Conservation (phyloP, 495 filamentous ascomycete species). For the Collariella sp. region DNA sequence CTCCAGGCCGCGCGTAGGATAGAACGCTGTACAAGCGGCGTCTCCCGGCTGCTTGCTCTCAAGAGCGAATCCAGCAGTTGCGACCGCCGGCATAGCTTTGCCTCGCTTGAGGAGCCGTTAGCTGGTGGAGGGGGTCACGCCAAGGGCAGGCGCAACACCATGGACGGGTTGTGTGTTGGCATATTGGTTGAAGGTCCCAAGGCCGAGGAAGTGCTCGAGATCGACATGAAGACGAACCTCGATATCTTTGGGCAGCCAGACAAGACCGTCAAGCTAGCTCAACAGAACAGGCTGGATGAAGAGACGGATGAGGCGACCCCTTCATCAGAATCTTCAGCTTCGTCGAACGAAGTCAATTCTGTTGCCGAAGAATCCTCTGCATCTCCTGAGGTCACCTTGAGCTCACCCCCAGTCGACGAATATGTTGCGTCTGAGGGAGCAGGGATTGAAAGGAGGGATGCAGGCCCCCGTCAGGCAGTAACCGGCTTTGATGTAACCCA, state of each 20-base stretch:
- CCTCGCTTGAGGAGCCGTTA: not conserved
- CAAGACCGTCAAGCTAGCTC: not conserved
- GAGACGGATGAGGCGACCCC: not conserved
- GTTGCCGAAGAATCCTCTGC: not conserved
- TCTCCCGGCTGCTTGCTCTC: slow-evolving; percentile 12
- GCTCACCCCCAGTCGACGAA: not conserved
- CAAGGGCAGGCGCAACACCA: slow-evolving; percentile 17
- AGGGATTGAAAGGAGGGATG: not conserved
- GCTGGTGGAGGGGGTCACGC: not conserved
- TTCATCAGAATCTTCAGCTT: not conserved
- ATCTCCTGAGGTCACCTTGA: not conserved
- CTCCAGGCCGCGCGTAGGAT: slow-evolving; percentile 22
- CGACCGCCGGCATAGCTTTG: slow-evolving; percentile 27
- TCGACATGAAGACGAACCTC: slow-evolving; percentile 23
- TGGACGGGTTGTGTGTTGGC: slow-evolving; percentile 9
- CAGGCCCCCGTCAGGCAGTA: slow-evolving; percentile 15
- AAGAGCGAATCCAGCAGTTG: slow-evolving; percentile 11
- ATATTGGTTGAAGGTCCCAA: not conserved
- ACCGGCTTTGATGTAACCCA: slow-evolving; percentile 1
- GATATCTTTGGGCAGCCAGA: slow-evolving; percentile 24
- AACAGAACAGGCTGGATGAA: not conserved
- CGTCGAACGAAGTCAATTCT: not conserved
- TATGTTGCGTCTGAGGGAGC: not conserved
- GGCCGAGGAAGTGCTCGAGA: slow-evolving; percentile 13
- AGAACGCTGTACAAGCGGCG: slow-evolving; percentile 20